These are phyloP conservation scores for Nemania bipapillata DNA, from an alignment of 2,329 filamentous ascomycete genomes.

Conservation along the genomic window DNA sequence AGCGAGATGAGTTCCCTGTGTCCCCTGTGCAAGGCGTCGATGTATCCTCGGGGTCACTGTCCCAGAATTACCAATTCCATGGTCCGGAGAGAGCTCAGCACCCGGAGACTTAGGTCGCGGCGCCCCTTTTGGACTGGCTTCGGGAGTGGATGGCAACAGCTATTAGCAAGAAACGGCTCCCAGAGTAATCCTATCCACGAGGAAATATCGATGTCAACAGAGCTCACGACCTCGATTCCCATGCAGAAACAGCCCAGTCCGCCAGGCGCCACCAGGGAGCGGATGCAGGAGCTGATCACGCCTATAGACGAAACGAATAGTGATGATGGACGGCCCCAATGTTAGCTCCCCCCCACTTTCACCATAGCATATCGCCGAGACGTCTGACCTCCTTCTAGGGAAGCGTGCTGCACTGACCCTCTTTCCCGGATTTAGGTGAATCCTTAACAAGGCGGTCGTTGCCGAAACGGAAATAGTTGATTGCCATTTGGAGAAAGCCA, in stretches of 20 bases:
- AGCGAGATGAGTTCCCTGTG: slow-evolving; percentile 83
- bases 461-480: not conserved
- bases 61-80: slow-evolving; percentile 83
- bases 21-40: slow-evolving; percentile 87
- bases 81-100: slow-evolving; percentile 81
- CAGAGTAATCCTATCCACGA: slow-evolving; percentile 41
- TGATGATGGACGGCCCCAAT: slow-evolving; percentile 50
- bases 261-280: slow-evolving; percentile 39
- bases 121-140: slow-evolving; percentile 56
- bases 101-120: slow-evolving; percentile 69
- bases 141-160: slow-evolving; percentile 43
- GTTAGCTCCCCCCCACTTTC: slow-evolving; percentile 38
- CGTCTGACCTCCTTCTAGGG: slow-evolving; percentile 52
- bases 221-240: slow-evolving; percentile 40
- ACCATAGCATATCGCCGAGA: slow-evolving; percentile 2
- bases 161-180: slow-evolving; percentile 42
- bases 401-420: slow-evolving; percentile 57
- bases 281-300: slow-evolving; percentile 47
- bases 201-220: slow-evolving; percentile 33
- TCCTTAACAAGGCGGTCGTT: not conserved
- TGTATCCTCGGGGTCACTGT: slow-evolving; percentile 75
- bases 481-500: slow-evolving; percentile 3
- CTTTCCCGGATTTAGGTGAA: slow-evolving; percentile 53
- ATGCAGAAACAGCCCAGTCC: slow-evolving; percentile 41
- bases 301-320: slow-evolving; percentile 49